These are phyloP conservation scores for Macroventuria anomochaeta DNA, from an alignment of 2,329 filamentous ascomycete species.

Conservation along the genomic window DNA sequence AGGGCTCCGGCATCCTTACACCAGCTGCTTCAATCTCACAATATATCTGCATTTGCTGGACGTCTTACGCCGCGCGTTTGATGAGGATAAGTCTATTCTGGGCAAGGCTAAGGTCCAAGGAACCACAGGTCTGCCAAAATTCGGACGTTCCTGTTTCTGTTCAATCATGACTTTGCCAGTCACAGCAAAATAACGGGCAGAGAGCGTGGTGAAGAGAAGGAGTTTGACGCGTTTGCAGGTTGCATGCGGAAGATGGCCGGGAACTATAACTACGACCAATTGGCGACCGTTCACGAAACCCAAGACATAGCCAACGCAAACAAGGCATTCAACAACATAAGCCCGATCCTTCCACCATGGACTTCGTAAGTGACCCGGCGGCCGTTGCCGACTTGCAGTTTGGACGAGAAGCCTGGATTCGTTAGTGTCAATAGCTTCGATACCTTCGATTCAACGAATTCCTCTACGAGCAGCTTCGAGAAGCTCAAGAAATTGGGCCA, in stretches of 20 bases:
- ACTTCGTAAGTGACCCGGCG: constrained; percentile 9
- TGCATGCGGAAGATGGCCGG: constrained; percentile 8
- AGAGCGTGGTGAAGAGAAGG: not conserved
- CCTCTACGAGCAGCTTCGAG: constrained; percentile 20
- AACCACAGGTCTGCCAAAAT: not conserved
- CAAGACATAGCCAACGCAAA: constrained; percentile 17
- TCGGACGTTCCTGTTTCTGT: not conserved
- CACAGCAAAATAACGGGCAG: not conserved
- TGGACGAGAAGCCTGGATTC: constrained; percentile 7
- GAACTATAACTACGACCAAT: constrained; percentile 23
- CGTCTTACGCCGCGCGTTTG: constrained; percentile 1
- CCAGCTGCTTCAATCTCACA: not conserved
- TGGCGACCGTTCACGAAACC: constrained; percentile 21
- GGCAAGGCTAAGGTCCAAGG: not conserved
- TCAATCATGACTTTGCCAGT: not conserved
- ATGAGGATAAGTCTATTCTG: not conserved
- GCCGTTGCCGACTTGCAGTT: constrained; percentile 4
- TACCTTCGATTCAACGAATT: constrained; percentile 21
- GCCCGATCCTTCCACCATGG: not conserved
- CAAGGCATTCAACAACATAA: not conserved
- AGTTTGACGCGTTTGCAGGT: not conserved
- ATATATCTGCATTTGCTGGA: constrained; percentile 8
- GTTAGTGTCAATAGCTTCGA: constrained; percentile 28
- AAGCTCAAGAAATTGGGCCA: constrained; percentile 25
- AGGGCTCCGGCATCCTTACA: not conserved